Evolutionary conservation across 768 basidiomycete species (phyloP), one percentile per base, ranked within the genome.

Genomic region (Hemileccinum rubropunctum): DNA sequence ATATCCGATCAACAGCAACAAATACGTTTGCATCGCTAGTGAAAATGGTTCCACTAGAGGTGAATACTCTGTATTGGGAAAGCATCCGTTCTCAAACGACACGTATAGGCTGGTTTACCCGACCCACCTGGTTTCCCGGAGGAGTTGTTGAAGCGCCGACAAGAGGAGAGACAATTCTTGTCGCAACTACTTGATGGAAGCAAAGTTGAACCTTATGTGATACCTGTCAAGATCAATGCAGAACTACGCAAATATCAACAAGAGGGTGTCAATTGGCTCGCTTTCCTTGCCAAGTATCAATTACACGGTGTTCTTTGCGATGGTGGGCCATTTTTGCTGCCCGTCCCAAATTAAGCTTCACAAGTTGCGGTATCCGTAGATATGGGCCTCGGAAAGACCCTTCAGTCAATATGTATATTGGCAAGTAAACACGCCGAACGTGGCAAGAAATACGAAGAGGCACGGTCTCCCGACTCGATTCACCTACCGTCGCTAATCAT

Each of bases 41-140:
- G 54, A 98, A 98, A 74, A 95, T 99, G 88, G 92, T 98, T 12
- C 97, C 97, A 6, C 76, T 99, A 0, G 97, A 98, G 80, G 94
- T 93, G 53, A 52, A 76, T 58, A 18, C 5, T 33, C 21, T 12
- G 12, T 36, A 18, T 38, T 26, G 17, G 44, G 14, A 27, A 42
- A 26, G 39, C 23, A 4, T 21, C 4, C 28, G 15, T 18, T 33
- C 37, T 30, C 6, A 35, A 30, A 28, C 6, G 14, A 17, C 23
- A 6, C 40, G 30, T 49, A 27, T 53, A 97, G 93, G 91, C 92
- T 59, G 97, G 95, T 49, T 73, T 98, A n/a, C 97, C 97, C 12
- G 94, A 98, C 64, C 95, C 97, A 26, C 86, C 86, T 4, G 91
- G 88, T 21, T 98, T 99, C 72, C 84, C 97, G 0, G 80, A 82